Evolutionary conservation across 225 moss, liverwort and hornwort species (phyloP), one percentile per base, ranked within the genome.

Genomic region (Asterella californica): DNA sequence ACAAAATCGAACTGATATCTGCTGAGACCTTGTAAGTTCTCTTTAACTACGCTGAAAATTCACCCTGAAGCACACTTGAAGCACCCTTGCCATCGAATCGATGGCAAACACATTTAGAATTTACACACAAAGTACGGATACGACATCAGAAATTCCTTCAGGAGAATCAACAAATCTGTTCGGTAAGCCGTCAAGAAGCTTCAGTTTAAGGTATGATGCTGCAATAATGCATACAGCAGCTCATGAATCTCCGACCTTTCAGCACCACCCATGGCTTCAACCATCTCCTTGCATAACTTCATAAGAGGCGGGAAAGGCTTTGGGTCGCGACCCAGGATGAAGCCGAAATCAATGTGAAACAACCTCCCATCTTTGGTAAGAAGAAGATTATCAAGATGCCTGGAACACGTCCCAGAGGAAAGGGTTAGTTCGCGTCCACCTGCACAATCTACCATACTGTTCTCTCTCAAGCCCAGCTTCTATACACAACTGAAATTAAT

Each of bases 281-380:
- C 96, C 96, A 96, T 96, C 82, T 96, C 96, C 85, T 96, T 96
- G 84, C 94, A 96, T 59, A 96, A 84, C 88, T 96, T 96, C 96
- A 96, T 96, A 37, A 94, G 96, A 64, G 96, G 94, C 36, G 96
- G 96, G 67, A 96, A 94, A 37, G 90, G 96, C 81, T 96, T 96
- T 30, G 96, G 96, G 82, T 96, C 96, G 57, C 96, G 92, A 81
- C 96, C 96, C 77, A 96, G 68, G 76, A 94, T 96, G 68, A 94
- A 96, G 37, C 96, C 96, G 83, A 96, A 96, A 82, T 96, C 96
- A 63, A 96, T 88, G 79, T 96, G 94, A 65, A 94, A 96, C 59
- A 96, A 86, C 78, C 91, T 87, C 46, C 96, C 96, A 83, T 94
- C 96, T 70, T 92, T 92, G 15, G 92, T 89, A 25, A 96, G 89